Percentiles rank a stretch among this genome's conserved stretches.
Evolutionary conservation across 768 basidiomycete species (phyloP).

Genomic region (Melanogaster broomeanus): DNA sequence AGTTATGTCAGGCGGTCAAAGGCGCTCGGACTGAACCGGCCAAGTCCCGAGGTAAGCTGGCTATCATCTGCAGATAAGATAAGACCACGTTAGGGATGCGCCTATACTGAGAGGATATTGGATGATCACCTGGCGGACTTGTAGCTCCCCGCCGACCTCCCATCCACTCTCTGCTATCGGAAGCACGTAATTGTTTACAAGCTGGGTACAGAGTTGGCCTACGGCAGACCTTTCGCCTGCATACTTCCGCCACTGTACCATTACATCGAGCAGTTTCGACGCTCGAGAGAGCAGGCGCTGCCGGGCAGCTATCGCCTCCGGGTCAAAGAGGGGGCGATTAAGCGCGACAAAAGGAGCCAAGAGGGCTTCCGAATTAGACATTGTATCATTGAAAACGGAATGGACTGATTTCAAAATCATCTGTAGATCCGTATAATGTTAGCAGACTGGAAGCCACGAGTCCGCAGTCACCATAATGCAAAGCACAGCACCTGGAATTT

Average conservation of each 20-base stretch:
- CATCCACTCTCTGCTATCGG: conserved; percentile 75
- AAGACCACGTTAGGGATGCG: conserved; percentile 3
- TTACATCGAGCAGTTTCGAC: conserved; percentile 71
- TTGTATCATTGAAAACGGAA: conserved; percentile 52
- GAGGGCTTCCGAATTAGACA: conserved; percentile 50
- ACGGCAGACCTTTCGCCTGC: conserved; percentile 59
- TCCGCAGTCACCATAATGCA: not conserved
- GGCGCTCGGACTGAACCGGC: conserved; percentile 19
- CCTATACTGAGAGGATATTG: not conserved
- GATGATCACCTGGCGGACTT: conserved; percentile 55
- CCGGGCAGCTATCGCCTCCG: conserved; percentile 71
- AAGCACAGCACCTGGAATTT: conserved; percentile 59
- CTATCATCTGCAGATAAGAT: conserved; percentile 19
- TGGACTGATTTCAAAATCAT: conserved; percentile 56
- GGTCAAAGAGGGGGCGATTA: conserved; percentile 62
- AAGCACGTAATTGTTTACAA: conserved; percentile 62
- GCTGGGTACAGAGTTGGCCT: conserved; percentile 51
- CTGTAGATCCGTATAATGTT: conserved; percentile 35
- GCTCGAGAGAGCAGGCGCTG: conserved; percentile 65
- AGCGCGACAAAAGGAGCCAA: conserved; percentile 51
- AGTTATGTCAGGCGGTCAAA: conserved; percentile 9
- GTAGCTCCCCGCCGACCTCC: conserved; percentile 83
- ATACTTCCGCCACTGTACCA: conserved; percentile 77
- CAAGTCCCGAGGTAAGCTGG: conserved; percentile 27
- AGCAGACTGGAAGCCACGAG: conserved; percentile 4